Conservation (phyloP, 768 basidiomycete species). For the Kwoniella mangroviensis region DNA sequence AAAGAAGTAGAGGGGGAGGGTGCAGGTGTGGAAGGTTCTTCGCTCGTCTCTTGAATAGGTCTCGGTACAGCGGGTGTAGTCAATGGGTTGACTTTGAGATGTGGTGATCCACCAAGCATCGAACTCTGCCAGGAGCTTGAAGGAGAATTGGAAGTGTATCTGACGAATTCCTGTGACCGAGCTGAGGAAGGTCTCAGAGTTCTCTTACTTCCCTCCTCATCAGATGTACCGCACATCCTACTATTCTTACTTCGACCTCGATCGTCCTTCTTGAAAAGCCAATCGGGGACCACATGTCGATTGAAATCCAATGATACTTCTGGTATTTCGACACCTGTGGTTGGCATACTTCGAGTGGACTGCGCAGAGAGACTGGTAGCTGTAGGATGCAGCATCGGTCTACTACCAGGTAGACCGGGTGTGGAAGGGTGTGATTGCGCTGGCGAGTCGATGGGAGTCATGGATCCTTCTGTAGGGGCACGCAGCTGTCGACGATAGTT, state of each 20-base stretch:
- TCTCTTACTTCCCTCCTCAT: slow-evolving; percentile 26
- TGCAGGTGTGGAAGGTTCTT: slow-evolving; percentile 39
- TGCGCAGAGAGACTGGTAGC: slow-evolving; percentile 16
- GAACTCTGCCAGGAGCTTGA: slow-evolving; percentile 36
- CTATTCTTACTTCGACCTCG: slow-evolving; percentile 29
- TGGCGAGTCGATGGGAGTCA: slow-evolving; percentile 31
- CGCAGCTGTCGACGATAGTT: slow-evolving; percentile 78
- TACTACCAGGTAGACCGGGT: slow-evolving; percentile 17
- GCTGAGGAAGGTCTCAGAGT: slow-evolving; percentile 43
- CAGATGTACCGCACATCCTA: slow-evolving; percentile 16
- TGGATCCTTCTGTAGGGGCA: slow-evolving; percentile 27
- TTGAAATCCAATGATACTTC: slow-evolving; percentile 91
- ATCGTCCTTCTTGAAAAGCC: slow-evolving; percentile 67
- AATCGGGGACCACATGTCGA: slow-evolving; percentile 94
- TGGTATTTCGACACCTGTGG: slow-evolving; percentile 78
- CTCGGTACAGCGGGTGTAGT: slow-evolving; percentile 30
- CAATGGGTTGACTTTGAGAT: slow-evolving; percentile 6
- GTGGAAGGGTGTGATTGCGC: slow-evolving; percentile 39
- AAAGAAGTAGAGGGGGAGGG: slow-evolving; percentile 36
- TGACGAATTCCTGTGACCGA: slow-evolving; percentile 36
- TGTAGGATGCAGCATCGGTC: slow-evolving; percentile 28
- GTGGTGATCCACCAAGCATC: slow-evolving; percentile 37
- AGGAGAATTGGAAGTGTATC: slow-evolving; percentile 30
- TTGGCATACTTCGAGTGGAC: slow-evolving; percentile 43
- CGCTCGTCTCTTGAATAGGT: slow-evolving; percentile 32